phyloP scores from a whole-genome alignment of 352 stramenopile species.

The Globisporangium viniferum region DNA sequence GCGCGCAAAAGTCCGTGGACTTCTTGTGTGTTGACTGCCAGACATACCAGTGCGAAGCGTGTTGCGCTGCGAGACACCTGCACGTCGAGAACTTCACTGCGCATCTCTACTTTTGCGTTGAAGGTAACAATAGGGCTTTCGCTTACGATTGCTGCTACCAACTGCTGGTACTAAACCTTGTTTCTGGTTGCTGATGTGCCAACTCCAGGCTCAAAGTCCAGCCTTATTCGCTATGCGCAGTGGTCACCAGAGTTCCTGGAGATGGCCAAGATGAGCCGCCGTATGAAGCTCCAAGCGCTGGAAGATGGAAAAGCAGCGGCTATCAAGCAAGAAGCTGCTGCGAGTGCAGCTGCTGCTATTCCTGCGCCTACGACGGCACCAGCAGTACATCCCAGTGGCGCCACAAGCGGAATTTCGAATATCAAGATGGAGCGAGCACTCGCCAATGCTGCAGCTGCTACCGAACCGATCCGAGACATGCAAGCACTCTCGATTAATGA shows the following conservation, averaged over 20 bases:
- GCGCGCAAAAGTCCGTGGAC: constrained; percentile 32
- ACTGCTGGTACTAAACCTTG: not conserved
- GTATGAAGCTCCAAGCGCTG: constrained; percentile 15
- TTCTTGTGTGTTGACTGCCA: constrained; percentile 61
- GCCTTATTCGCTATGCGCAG: constrained; percentile 38
- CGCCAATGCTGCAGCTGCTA: not conserved
- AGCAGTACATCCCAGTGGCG: not conserved
- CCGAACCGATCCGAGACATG: constrained; percentile 12
- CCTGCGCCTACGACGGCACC: not conserved
- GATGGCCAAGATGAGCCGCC: constrained; percentile 35
- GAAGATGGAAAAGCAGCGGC: constrained; percentile 4
- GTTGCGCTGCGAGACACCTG: constrained; percentile 40
- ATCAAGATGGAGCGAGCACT: constrained; percentile 24
- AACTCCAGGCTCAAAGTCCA: constrained; percentile 30
- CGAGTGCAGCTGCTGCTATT: not conserved
- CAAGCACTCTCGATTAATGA: constrained; percentile 21
- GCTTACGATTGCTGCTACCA: not conserved
- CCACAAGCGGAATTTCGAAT: not conserved
- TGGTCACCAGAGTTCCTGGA: constrained; percentile 48
- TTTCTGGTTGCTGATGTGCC: not conserved
- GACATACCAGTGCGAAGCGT: constrained; percentile 55
- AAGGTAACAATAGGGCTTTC: constrained; percentile 32
- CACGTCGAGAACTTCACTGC: constrained; percentile 16
- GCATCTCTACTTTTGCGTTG: constrained; percentile 58
- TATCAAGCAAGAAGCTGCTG: constrained; percentile 5